Evolutionary conservation across 345 rosid genomes (phyloP).

Genomic region (Microthlaspi erraticum): DNA sequence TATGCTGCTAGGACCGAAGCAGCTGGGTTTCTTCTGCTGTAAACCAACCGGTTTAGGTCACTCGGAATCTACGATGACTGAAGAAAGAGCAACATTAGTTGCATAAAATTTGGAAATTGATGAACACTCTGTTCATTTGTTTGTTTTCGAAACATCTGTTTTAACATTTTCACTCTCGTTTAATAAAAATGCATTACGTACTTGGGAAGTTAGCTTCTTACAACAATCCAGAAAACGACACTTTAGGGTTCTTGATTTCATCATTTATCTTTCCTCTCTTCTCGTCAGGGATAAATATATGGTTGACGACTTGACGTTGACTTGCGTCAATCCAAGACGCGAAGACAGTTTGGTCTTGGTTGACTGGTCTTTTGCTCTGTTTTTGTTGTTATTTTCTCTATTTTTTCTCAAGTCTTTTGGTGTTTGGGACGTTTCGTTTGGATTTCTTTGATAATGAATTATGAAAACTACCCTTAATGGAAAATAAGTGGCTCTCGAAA

Average conservation of each 20-base stretch:
- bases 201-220: not conserved
- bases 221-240: not conserved
- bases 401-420: too few species aligned
- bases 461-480: too few species aligned
- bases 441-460: too few species aligned
- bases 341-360: too few species aligned
- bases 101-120: conserved; percentile 1
- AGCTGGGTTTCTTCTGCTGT: conserved; percentile 60
- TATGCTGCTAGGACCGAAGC: conserved; percentile 69
- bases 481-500: too few species aligned
- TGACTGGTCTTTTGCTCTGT: too few species aligned
- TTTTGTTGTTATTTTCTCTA: too few species aligned
- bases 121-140: not conserved
- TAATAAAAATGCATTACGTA: not conserved
- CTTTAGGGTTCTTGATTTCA: not conserved
- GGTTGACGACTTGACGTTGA: too few species aligned
- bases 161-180: conserved; percentile 12
- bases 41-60: conserved; percentile 21
- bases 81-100: conserved; percentile 32
- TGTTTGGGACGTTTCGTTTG: too few species aligned
- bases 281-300: too few species aligned
- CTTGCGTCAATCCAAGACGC: too few species aligned
- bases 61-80: conserved; percentile 19
- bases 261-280: too few species aligned
- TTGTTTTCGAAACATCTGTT: conserved; percentile 1